Evolutionary conservation across 2,329 filamentous ascomycete genomes (phyloP).

Genomic region (Colletotrichum lentis): DNA sequence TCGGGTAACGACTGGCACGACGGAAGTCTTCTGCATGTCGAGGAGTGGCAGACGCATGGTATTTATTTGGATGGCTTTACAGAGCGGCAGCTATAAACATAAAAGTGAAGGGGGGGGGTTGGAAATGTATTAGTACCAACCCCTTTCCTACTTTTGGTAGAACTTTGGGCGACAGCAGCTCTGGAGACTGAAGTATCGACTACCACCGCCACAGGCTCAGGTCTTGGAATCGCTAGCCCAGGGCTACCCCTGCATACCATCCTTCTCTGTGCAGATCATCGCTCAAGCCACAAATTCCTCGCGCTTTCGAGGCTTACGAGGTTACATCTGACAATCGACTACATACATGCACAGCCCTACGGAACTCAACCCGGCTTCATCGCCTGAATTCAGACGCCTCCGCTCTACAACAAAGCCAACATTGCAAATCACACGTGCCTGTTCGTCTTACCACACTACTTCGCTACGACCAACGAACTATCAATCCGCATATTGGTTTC

Average conservation of each 20-base stretch:
- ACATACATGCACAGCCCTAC: slow-evolving; percentile 26
- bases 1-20: slow-evolving; percentile 1
- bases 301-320: slow-evolving; percentile 23
- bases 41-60: background rate
- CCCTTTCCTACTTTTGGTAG: too few relatives aligned
- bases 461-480: background rate
- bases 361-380: slow-evolving; percentile 14
- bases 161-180: too few relatives aligned
- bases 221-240: slow-evolving; percentile 16
- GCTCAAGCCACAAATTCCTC: slow-evolving; percentile 33
- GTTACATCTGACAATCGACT: slow-evolving; percentile 24
- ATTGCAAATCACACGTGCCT: background rate
- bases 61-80: slow-evolving; percentile 1
- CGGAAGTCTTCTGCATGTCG: background rate
- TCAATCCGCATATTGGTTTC: background rate
- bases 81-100: background rate
- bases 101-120: too few relatives aligned
- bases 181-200: background rate
- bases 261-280: slow-evolving; percentile 32
- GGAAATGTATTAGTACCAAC: background rate
- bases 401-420: background rate
- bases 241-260: slow-evolving; percentile 26
- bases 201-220: slow-evolving; percentile 22
- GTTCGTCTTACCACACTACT: background rate
- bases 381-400: slow-evolving; percentile 9